Evolutionary conservation across 164 flowering plant genomes (phyloP), one percentile per base, ranked within the genome.

Genomic region (Vitis rupestris): DNA sequence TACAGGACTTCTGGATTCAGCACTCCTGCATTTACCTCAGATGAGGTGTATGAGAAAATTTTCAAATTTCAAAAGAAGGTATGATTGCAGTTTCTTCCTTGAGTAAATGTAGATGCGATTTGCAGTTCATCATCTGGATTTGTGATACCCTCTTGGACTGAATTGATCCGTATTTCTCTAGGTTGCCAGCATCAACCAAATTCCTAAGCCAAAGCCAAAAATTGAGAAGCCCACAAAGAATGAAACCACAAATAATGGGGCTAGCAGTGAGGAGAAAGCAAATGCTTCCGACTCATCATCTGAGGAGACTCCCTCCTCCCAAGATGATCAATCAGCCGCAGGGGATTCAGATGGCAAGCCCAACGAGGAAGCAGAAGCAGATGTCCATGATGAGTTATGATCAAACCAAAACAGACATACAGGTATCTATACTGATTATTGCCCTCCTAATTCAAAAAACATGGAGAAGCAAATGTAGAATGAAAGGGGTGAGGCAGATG

Each of bases 151-250:
- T 51, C 10, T 11, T n/a, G 44, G 44, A 31, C 44, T 58, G 30
- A 13, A 7, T 37, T 52, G 31, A n/a, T 59, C 29, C 14, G 1
- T 52, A n/a, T 16, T 29, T 64, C 62, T 79, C 2, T 69, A 96
- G 99, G 95, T 92, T 60, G 72, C 86, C 8, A 82, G 80, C 9
- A 66, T 93, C 16, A 86, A 91, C 50, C 82, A 75, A 81, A 93
- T 93, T 58, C 95, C 97, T 30, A 93, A 95, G 81, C 99, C 99
- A 65, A 95, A 91, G 83, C 99, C 97, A 6, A 91, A 95, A 67
- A 74, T 87, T 55, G 97, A 89, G 82, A 90, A 88, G 77, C 89
- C 91, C 15, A 61, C 52, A n/a, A 89, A 78, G 79, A 89, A 85
- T 68, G 93, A 89, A 76, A 80, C 86, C 0, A 87, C 76, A 8